Base-by-base conservation (phyloP, 305 asterid species). In the Solanum chacoense region DNA sequence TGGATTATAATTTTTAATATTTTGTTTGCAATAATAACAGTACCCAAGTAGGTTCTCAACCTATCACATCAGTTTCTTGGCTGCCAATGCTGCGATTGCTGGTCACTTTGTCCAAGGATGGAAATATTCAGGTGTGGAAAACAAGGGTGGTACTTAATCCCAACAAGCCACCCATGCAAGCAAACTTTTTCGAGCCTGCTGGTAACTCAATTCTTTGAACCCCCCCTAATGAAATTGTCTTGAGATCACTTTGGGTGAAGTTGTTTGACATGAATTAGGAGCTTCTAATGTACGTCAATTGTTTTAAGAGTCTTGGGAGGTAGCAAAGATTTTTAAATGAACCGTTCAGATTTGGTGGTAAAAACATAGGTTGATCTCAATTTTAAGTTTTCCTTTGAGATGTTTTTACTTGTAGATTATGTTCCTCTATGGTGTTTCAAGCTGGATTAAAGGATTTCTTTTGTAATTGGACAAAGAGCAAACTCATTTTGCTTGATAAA, bases 21-120 rank as follows among this genome's bases (percentile, higher is more conserved):
- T 90, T 88, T 85, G 89, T 77, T 85, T 93, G 89, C 89, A 89
- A 93, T 90, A 92, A 87, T 90, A 93, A 88, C 94, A 98, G 99
- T 86, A 98, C 99, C 8, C 99, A 98, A 91, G 99, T 96, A 90
- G 99, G 99, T 89, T 96, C 99, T 91, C 99, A 98, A 93, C 98
- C 99, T 91, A 96, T 98, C 90, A 91, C 93, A 88, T 95, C 99
- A n/a, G 95, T 98, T 90, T 89, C 98, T 88, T 98, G 99, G 99
- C 94, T 95, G 74, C 98, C 99, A 45, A 69, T 94, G 92, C 90
- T 95, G 97, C 98, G 96, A 87, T 90, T 95, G 91, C 97, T 98
- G 73, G 96, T 98, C 88, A 98, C 99, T 36, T 92, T 98, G 93
- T 94, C 99, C 88, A 98, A 94, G 93, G 99, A 98, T 93, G 99